Evolutionary conservation across 2,329 filamentous ascomycete genomes (phyloP), one percentile per base, ranked within the genome.

Genomic region (Alternaria sp.): DNA sequence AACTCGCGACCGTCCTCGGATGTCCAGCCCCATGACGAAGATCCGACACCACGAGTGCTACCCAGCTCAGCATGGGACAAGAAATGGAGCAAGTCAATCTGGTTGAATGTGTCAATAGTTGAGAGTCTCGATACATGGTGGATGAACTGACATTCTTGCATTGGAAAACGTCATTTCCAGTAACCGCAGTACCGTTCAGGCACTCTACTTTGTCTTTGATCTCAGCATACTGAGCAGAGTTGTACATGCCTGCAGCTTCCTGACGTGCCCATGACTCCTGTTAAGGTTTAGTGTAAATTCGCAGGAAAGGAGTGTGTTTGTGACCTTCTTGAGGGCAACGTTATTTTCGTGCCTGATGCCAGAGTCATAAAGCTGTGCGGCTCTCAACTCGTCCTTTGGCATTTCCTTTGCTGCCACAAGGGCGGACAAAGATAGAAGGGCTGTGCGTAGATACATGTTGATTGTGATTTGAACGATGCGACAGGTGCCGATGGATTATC

Each of bases 81-180:
- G 75, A 88, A 88, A 66, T 85, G 83, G 68, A 86, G 83, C 3
- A 87, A 79, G 64, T 88, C 85, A 18, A 86, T 79, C 78, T 76
- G 20, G 16, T n/a, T 30, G 3, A 16, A 14, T 24, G 26, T 12
- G 28, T 71, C 11, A 72, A 60, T 26, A 22, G 22, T 32, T 24
- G 12, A 3, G 9, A 28, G 4, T 18, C 7, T 4, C 9, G 8
- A 20, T 5, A 26, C 7, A 34, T 16, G n/a, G 7, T 14, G 22
- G 16, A 5, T n/a, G 26, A 14, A 26, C 55, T 34, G n/a, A 53
- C 54, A 18, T 55, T 57, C 44, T 72, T 66, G 69, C 79, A 81
- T 51, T 64, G 72, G 65, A 80, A 81, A 1, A 75, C 77, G 54
- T 80, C 75, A 7, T 63, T 72, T 12, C 65, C 69, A 6, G 75